Evolutionary conservation across 305 asterid species (phyloP), one percentile per base, ranked within the genome.

Genomic region (Rubia balearica): DNA sequence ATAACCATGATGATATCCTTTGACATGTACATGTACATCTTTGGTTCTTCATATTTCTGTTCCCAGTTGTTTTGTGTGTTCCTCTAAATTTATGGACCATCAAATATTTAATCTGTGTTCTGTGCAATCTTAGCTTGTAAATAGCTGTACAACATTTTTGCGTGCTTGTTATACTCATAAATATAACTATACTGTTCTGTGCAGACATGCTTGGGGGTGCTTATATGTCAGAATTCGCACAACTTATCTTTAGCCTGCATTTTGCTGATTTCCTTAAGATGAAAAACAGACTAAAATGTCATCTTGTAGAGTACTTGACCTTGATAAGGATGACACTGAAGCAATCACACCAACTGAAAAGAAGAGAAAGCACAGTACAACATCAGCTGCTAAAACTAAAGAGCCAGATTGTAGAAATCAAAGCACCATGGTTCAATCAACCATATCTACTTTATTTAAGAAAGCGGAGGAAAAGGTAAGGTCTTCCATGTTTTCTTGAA

Each of bases 381-480:
- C 75, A 74, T 61, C 76, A 61, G 73, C 77, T 67, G 70, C 71
- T 30, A 80, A 78, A 78, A 70, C 81, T 33, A 76, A 83, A 81
- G 88, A 75, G 71, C 73, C 61, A 73, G 68, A 84, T 74, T 74
- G 70, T 61, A 79, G 76, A 70, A 79, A 69, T 69, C 80, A 53
- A 46, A 78, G 69, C 68, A 81, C 89, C 78, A 88, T 91, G 78
- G 88, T 91, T 75, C 97, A 91, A 78, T 77, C 89, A 71, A 84
- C 95, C 67, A 75, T 89, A 76, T 85, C 95, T 69, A 82, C 93
- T 27, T 36, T 91, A 79, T 89, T 91, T 65, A 89, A 88, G 87
- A 91, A 87, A 83, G 95, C 71, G 61, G 96, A 78, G 79, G 89
- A 87, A 73, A 88, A 89, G 91, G 96, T 89, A 79, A 43, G 46